Conservation (phyloP, 2,329 filamentous ascomycete genomes). For the Penicillium sp. region DNA sequence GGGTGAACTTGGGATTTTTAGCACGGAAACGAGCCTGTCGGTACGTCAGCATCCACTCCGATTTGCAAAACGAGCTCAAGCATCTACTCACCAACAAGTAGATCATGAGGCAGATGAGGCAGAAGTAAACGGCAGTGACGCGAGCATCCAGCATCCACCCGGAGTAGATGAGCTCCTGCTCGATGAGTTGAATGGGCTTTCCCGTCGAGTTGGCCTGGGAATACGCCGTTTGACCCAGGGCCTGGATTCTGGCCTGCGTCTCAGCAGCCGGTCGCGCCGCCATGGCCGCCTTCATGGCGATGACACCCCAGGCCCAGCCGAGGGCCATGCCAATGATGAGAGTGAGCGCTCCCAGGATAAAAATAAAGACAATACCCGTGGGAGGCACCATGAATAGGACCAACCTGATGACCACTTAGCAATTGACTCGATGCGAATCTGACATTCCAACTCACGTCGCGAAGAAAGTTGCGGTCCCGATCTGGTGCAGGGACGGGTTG, state of each 20-base stretch:
- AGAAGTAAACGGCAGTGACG: constrained; percentile 40
- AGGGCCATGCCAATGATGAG: constrained; percentile 49
- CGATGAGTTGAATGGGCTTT: constrained; percentile 26
- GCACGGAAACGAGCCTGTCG: constrained; percentile 44
- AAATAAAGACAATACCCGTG: constrained; percentile 47
- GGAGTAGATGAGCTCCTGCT: constrained; percentile 41
- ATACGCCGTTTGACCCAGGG: constrained; percentile 33
- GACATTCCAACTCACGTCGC: constrained; percentile 26
- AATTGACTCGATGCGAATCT: neutral
- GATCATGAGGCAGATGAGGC: constrained; percentile 46
- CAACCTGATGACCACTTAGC: constrained; percentile 23
- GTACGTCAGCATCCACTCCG: neutral
- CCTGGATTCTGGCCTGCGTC: constrained; percentile 34
- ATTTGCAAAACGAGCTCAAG: neutral
- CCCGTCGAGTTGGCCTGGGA: constrained; percentile 38
- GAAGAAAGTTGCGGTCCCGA: constrained; percentile 51
- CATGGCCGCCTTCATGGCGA: constrained; percentile 50
- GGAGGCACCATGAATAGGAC: constrained; percentile 50
- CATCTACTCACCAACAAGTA: constrained; percentile 37
- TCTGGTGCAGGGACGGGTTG: constrained; percentile 38
- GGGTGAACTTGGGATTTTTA: constrained; percentile 46
- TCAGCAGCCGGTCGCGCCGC: constrained; percentile 43
- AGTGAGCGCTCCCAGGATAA: constrained; percentile 44
- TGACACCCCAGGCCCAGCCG: constrained; percentile 52
- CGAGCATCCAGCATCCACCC: constrained; percentile 51